phyloP scores from a whole-genome alignment of 2,329 filamentous ascomycete species.

The Alternaria incomplexa region DNA sequence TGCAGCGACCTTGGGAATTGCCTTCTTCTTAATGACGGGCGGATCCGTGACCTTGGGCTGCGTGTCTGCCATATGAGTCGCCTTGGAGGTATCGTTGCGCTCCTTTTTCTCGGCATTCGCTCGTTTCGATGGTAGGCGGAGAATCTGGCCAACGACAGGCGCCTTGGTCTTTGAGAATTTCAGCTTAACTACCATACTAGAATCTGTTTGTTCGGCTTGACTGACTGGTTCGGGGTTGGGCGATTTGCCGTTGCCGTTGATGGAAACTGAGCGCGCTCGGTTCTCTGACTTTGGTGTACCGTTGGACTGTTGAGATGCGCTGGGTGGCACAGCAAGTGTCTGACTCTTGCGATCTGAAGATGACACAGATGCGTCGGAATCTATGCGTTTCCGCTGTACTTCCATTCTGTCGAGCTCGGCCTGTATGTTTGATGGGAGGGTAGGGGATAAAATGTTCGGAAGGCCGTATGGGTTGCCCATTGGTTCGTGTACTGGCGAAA shows the following conservation, averaged over 20 bases:
- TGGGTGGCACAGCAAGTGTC: conserved; percentile 28
- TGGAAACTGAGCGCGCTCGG: conserved; percentile 33
- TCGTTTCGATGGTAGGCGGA: conserved; percentile 42
- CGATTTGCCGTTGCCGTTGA: conserved; percentile 37
- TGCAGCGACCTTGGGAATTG: conserved; percentile 31
- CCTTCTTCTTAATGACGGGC: conserved; percentile 32
- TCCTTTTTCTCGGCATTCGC: conserved; percentile 33
- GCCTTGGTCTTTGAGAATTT: conserved; percentile 59
- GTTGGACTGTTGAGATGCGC: conserved; percentile 22
- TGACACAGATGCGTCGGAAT: conserved; percentile 44
- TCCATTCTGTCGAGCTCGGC: conserved; percentile 57
- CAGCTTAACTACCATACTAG: conserved; percentile 54
- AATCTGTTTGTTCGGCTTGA: conserved; percentile 14
- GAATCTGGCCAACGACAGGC: conserved; percentile 52
- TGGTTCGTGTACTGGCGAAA: conserved; percentile 51
- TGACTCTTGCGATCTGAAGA: conserved; percentile 43
- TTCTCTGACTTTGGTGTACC: conserved; percentile 28
- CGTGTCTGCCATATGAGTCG: conserved; percentile 13
- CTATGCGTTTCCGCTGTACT: conserved; percentile 42
- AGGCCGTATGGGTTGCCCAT: conserved; percentile 51
- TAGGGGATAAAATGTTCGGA: conserved; percentile 64
- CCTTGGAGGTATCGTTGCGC: conserved; percentile 29
- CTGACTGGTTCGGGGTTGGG: conserved; percentile 22
- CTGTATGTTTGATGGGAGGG: conserved; percentile 62
- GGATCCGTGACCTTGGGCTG: conserved; percentile 28